These are phyloP conservation scores for Ascochyta lentis DNA, from an alignment of 2,329 filamentous ascomycete species.

Conservation along the genomic window DNA sequence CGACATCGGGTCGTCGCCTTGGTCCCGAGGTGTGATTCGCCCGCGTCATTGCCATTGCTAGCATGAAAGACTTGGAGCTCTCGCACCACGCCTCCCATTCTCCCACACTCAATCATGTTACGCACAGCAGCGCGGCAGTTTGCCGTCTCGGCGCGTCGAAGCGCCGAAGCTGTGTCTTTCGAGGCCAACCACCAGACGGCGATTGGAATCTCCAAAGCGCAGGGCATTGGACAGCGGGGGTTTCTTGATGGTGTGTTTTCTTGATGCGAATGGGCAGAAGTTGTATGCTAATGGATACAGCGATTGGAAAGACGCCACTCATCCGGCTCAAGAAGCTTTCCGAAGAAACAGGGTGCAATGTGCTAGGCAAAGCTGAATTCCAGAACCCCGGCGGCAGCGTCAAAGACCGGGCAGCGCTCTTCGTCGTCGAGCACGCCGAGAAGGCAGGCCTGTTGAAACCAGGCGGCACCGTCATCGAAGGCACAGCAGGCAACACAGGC, in stretches of 20 bases:
- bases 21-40: conserved; percentile 11
- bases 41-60: neutral
- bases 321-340: conserved; percentile 90
- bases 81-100: neutral
- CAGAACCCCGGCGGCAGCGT: conserved; percentile 97
- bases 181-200: conserved; percentile 65
- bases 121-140: conserved; percentile 72
- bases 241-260: conserved; percentile 77
- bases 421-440: conserved; percentile 92
- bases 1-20: conserved; percentile 19
- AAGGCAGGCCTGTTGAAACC: conserved; percentile 80
- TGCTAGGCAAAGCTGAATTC: conserved; percentile 97
- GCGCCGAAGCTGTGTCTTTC: conserved; percentile 55
- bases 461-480: conserved; percentile 94
- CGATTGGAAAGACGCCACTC: conserved; percentile 96
- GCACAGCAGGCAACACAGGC: conserved; percentile 96
- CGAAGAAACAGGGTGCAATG: conserved; percentile 87
- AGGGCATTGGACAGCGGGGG: conserved; percentile 75
- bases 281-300: conserved; percentile 54
- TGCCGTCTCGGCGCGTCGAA: conserved; percentile 66
- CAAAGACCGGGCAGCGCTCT: conserved; percentile 95
- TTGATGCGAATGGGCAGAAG: neutral
- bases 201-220: conserved; percentile 77
- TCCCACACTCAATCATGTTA: conserved; percentile 63
- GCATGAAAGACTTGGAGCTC: conserved; percentile 8